phyloP scores from a whole-genome alignment of 148 eudicot species.

The Rhododendron henanense region DNA sequence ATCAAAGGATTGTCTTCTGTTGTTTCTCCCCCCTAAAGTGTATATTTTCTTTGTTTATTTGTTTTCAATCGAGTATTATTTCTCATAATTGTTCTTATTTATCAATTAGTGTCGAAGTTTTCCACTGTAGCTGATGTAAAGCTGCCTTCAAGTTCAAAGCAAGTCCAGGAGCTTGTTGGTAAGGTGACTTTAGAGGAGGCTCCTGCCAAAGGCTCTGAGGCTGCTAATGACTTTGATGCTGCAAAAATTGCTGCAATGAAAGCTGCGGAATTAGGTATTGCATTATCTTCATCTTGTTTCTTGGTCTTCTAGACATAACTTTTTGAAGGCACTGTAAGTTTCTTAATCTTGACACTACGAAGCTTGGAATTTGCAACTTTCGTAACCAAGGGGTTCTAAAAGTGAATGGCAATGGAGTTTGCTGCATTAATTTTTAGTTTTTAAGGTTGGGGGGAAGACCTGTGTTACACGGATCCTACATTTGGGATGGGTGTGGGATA shows the following conservation, averaged over 20 bases:
- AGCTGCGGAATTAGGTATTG: slow-evolving; percentile 86
- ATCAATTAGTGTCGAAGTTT: slow-evolving; percentile 15
- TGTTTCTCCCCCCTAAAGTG: background rate
- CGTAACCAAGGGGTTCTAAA: background rate
- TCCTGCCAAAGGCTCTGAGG: slow-evolving; percentile 43
- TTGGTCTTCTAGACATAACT: background rate
- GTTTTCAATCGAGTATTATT: background rate
- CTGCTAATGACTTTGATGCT: slow-evolving; percentile 56
- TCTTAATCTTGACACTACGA: background rate
- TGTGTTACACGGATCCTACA: background rate
- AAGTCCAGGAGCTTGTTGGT: slow-evolving; percentile 30
- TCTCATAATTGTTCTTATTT: slow-evolving; percentile 12
- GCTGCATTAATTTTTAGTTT: background rate
- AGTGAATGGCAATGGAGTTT: background rate
- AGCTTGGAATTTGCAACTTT: background rate
- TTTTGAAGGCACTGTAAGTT: background rate
- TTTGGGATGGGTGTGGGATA: background rate
- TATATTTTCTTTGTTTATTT: background rate
- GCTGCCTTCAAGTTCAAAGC: slow-evolving; percentile 34
- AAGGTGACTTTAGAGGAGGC: slow-evolving; percentile 42
- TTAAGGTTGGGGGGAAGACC: background rate
- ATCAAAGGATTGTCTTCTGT: slow-evolving; percentile 3
- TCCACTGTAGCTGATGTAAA: slow-evolving; percentile 31
- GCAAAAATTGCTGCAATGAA: slow-evolving; percentile 89
- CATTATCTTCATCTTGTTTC: background rate